Conservation (phyloP, 1,284 basidiomycete species). For the Apiotrichum laibachii region DNA sequence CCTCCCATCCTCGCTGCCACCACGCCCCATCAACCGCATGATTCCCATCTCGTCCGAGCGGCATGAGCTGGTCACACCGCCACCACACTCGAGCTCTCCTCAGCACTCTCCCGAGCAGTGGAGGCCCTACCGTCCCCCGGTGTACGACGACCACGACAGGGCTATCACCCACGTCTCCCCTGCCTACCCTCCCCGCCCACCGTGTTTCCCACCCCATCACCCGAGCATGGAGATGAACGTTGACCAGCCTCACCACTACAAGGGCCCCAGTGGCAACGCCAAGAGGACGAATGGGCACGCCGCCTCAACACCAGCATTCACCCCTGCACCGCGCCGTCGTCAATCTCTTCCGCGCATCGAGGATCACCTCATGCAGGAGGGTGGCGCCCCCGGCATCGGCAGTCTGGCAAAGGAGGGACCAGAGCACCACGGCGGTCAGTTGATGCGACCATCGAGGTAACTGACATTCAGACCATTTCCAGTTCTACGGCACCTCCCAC, state of each 20-base stretch:
- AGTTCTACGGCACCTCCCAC: constrained; percentile 35
- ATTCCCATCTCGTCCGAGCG: constrained; percentile 18
- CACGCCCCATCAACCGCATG: background rate
- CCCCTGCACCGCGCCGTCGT: background rate
- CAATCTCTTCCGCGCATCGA: constrained; percentile 1
- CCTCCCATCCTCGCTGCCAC: background rate
- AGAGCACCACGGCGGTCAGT: constrained; percentile 21
- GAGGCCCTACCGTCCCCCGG: background rate
- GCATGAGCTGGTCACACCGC: constrained; percentile 10
- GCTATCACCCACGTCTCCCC: too few species aligned
- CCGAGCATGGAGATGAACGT: too few species aligned
- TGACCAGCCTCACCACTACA: background rate
- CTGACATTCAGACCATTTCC: constrained; percentile 24
- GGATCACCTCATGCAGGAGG: constrained; percentile 29
- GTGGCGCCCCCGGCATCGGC: constrained; percentile 26
- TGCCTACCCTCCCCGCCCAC: too few species aligned
- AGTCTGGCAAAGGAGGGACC: constrained; percentile 20
- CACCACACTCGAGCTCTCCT: background rate
- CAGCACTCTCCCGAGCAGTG: background rate
- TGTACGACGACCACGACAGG: background rate
- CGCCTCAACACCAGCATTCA: constrained; percentile 1
- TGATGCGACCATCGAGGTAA: background rate
- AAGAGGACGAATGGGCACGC: background rate
- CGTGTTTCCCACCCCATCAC: too few species aligned
- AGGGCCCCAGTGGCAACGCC: background rate